These are phyloP conservation scores for Xylariomycetidae sp. DNA, from an alignment of 2,329 filamentous ascomycete genomes.

Conservation along the genomic window DNA sequence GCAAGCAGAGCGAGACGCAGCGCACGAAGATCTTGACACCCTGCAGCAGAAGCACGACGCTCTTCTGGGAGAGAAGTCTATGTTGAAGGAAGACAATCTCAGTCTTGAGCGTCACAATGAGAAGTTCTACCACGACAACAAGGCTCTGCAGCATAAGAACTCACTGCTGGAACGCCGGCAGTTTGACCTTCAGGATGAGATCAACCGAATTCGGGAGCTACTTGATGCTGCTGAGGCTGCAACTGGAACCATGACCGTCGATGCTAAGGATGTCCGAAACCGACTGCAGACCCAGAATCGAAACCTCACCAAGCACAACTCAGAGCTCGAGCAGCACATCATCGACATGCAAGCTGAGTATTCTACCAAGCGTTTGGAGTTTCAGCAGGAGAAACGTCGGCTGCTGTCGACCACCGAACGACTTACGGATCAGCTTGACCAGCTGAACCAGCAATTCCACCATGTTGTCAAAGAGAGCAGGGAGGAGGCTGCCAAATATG, in stretches of 20 bases:
- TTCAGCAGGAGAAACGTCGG: constrained; percentile 17
- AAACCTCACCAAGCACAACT: constrained; percentile 18
- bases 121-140: constrained; percentile 47
- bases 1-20: constrained; percentile 27
- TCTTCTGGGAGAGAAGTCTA: constrained; percentile 31
- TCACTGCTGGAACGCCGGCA: constrained; percentile 40
- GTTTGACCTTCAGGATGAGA: constrained; percentile 40
- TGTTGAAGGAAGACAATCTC: constrained; percentile 44
- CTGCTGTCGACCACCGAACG: constrained; percentile 13
- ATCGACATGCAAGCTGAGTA: constrained; percentile 15
- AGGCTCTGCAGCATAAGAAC: constrained; percentile 33
- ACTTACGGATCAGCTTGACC: constrained; percentile 38
- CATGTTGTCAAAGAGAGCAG: no score
- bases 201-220: constrained; percentile 41
- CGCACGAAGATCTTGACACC: constrained; percentile 35
- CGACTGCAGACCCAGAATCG: constrained; percentile 18
- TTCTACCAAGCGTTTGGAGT: constrained; percentile 7
- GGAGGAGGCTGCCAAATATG: constrained; percentile 22
- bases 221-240: constrained; percentile 29
- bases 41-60: constrained; percentile 27
- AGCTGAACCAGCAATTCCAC: constrained; percentile 26
- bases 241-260: constrained; percentile 14
- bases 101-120: constrained; percentile 50
- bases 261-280: constrained; percentile 16
- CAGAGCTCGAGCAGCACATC: constrained; percentile 18